phyloP scores from a whole-genome alignment of 2,329 filamentous ascomycete species.

The Pezicula rhizophila region DNA sequence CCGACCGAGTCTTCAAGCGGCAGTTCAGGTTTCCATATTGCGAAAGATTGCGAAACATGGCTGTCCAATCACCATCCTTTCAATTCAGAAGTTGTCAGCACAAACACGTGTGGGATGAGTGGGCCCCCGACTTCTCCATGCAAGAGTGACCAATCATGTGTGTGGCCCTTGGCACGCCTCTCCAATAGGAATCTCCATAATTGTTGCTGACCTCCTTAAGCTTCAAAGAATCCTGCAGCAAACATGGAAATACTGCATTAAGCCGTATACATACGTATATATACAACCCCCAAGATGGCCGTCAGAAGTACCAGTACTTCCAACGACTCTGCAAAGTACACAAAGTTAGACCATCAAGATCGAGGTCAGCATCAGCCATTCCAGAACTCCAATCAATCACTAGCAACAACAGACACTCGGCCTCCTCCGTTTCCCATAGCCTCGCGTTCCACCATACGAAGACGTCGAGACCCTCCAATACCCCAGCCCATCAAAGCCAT shows the following conservation, averaged over 20 bases:
- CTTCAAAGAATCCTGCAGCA: background rate
- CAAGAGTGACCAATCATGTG: background rate
- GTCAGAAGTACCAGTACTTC: background rate
- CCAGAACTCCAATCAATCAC: background rate
- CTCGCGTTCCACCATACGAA: conserved; percentile 8
- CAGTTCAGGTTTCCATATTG: no score
- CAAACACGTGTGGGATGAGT: no score
- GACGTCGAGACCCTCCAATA: conserved; percentile 6
- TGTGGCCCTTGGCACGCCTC: background rate
- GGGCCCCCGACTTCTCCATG: background rate
- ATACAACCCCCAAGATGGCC: conserved; percentile 1
- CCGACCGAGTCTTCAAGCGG: no score
- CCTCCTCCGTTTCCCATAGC: background rate
- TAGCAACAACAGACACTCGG: background rate
- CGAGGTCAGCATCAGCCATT: background rate
- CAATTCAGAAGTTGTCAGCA: no score
- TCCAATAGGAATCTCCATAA: background rate
- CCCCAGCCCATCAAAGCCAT: conserved; percentile 15
- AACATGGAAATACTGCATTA: background rate
- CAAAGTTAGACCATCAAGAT: background rate
- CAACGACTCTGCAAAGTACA: background rate
- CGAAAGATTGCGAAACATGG: no score
- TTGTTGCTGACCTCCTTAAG: conserved; percentile 1
- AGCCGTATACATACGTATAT: background rate
- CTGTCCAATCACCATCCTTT: no score